Evolutionary conservation across 192 early-diverging fungal genomes (phyloP).

Genomic region (Irineochytrium annulatum): DNA sequence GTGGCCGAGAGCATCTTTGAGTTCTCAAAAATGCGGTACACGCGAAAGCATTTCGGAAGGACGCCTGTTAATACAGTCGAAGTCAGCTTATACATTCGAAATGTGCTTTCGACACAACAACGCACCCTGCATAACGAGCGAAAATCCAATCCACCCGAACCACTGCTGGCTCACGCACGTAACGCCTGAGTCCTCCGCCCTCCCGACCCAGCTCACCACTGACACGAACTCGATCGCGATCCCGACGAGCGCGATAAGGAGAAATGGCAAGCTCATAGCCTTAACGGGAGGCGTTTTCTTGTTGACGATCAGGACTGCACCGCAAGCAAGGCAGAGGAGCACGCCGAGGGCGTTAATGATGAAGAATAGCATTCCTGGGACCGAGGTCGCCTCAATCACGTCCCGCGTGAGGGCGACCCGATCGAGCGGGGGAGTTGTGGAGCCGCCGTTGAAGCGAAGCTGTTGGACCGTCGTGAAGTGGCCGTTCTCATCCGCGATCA

Average conservation of each 20-base stretch:
- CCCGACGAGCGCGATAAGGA: not conserved
- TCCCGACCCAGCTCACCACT: not conserved
- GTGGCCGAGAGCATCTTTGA: too few species aligned
- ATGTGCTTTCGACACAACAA: not conserved
- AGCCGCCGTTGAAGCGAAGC: not conserved
- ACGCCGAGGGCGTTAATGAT: not conserved
- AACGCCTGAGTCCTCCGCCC: not conserved
- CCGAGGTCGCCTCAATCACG: not conserved
- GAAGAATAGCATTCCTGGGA: not conserved
- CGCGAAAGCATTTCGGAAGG: not conserved
- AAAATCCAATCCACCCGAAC: constrained; percentile 3
- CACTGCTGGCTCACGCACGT: not conserved
- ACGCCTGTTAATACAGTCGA: not conserved
- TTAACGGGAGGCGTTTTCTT: not conserved
- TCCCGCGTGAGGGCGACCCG: not conserved
- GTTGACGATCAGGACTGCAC: not conserved
- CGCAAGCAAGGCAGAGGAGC: not conserved
- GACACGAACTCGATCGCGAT: not conserved
- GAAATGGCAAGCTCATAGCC: not conserved
- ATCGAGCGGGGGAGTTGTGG: not conserved
- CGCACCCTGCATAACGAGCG: constrained; percentile 1
- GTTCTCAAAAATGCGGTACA: not conserved
- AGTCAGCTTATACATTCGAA: too few species aligned
- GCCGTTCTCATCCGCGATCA: not conserved
- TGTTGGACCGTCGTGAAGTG: not conserved